Percentiles rank a stretch among this genome's conserved stretches.
Conservation (phyloP, 139 green algal genomes). For the Pseudopediastrum boryanum region DNA sequence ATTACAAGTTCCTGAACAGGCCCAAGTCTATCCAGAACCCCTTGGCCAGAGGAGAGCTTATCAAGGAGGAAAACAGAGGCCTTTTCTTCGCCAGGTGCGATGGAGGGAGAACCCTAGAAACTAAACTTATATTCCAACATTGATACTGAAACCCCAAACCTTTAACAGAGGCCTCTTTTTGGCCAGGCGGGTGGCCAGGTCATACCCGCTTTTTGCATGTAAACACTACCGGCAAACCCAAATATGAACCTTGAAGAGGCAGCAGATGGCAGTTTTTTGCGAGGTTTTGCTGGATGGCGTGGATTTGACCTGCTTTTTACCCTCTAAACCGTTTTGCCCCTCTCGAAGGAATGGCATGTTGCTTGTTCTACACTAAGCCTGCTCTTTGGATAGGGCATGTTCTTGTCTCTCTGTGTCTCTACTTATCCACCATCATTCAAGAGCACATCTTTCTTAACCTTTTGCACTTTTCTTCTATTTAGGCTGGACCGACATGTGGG, state of each 20-base stretch:
- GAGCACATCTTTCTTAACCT: too few relatives aligned
- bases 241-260: neutral
- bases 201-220: neutral
- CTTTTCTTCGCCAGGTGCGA: conserved; percentile 17
- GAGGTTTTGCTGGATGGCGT: neutral
- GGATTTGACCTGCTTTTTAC: too few relatives aligned
- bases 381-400: too few relatives aligned
- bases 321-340: too few relatives aligned
- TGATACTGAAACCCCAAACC: neutral
- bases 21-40: neutral
- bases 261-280: neutral
- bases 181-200: neutral
- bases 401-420: too few relatives aligned
- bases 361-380: too few relatives aligned
- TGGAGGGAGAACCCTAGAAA: neutral
- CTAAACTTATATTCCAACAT: neutral
- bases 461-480: too few relatives aligned
- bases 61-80: neutral
- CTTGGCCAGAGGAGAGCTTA: neutral
- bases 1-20: conserved; percentile 32
- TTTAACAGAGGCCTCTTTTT: neutral
- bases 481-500: too few relatives aligned
- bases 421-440: too few relatives aligned
- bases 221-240: neutral
- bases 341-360: too few relatives aligned